phyloP scores from a whole-genome alignment of 345 rosid species.

The Arabis alpina region DNA sequence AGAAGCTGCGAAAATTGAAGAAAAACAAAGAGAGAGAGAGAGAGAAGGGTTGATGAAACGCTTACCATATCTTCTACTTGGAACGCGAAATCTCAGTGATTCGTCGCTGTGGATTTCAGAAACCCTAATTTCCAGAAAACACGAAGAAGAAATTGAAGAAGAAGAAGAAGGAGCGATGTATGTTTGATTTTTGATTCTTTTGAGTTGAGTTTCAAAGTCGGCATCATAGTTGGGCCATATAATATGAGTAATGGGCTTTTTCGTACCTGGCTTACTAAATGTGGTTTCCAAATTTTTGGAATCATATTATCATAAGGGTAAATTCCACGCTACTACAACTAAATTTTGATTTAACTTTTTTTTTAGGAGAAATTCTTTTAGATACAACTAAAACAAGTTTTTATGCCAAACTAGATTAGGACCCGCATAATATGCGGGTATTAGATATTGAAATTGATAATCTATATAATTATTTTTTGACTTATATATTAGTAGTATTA shows the following conservation, averaged over 20 bases:
- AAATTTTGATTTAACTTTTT: too few relatives aligned
- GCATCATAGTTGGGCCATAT: neutral
- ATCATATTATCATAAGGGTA: too few relatives aligned
- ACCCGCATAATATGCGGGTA: too few relatives aligned
- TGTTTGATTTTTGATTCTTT: too few relatives aligned
- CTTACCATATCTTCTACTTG: conserved; percentile 33
- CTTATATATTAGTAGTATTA: too few relatives aligned
- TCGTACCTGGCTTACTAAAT: neutral
- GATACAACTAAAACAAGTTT: too few relatives aligned
- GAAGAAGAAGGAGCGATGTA: neutral
- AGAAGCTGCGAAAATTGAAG: neutral
- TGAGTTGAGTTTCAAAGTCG: neutral
- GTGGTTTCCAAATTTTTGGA: too few relatives aligned
- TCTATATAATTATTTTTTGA: too few relatives aligned
- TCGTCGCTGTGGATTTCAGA: neutral
- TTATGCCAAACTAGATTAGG: too few relatives aligned
- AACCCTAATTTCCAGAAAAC: neutral
- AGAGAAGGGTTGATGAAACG: neutral
- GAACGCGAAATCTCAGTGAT: neutral
- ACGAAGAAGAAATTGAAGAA: conserved; percentile 3
- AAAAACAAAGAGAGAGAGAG: neutral
- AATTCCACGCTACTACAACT: too few relatives aligned
- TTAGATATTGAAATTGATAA: too few relatives aligned
- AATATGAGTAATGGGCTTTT: neutral
- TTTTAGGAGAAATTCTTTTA: too few relatives aligned